Conservation (phyloP, 83 land plant species). For the Diphasiastrum complanatum region DNA sequence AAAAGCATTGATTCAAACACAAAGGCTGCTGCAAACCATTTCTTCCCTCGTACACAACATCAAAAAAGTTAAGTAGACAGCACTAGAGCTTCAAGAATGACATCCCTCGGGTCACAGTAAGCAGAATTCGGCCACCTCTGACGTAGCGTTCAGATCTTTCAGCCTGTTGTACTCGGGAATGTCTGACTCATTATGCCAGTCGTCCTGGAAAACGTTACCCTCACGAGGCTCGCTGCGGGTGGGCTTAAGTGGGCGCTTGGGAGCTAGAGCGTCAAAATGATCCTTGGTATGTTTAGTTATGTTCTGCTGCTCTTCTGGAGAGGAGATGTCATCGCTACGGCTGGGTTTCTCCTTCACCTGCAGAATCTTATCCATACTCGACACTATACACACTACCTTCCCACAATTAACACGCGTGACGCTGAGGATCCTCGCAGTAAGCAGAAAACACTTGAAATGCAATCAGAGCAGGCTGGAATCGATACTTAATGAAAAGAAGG, state of each 20-base stretch:
- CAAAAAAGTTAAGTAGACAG: neutral
- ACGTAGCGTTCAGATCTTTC: slow-evolving; percentile 26
- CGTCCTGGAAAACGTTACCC: neutral
- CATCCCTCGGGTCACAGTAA: neutral
- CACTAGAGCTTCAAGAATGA: neutral
- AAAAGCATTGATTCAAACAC: too few relatives aligned
- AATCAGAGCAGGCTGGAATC: too few relatives aligned
- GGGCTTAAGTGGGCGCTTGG: slow-evolving; percentile 44
- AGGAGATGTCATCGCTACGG: slow-evolving; percentile 48
- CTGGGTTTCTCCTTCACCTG: slow-evolving; percentile 36
- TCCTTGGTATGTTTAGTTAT: slow-evolving; percentile 27
- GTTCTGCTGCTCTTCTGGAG: slow-evolving; percentile 22
- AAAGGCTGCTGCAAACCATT: too few relatives aligned
- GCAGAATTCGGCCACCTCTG: slow-evolving; percentile 11
- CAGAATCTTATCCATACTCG: too few relatives aligned
- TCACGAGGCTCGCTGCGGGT: slow-evolving; percentile 36
- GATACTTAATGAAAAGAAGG: too few relatives aligned
- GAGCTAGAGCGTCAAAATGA: slow-evolving; percentile 41
- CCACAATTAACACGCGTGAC: too few relatives aligned
- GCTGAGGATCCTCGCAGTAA: too few relatives aligned
- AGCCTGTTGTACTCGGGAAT: slow-evolving; percentile 37
- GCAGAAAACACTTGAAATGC: too few relatives aligned
- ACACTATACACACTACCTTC: too few relatives aligned
- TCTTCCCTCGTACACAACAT: neutral
- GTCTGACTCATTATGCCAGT: neutral